These are phyloP conservation scores for Tricholoma sp. DNA, from an alignment of 768 basidiomycete genomes.

Conservation along the genomic window DNA sequence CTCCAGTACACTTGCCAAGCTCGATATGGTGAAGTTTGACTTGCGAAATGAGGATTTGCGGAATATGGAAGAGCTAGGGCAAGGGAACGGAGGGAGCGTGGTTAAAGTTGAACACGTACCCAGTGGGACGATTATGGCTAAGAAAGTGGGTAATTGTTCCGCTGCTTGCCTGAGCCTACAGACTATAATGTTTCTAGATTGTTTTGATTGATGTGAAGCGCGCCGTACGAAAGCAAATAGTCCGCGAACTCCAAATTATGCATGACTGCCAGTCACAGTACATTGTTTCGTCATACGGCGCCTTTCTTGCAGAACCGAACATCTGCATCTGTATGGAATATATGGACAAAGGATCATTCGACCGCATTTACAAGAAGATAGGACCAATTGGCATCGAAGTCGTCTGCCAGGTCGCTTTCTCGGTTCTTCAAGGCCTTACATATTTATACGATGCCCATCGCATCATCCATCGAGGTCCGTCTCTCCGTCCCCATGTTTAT, in stretches of 20 bases:
- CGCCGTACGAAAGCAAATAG: constrained; percentile 91
- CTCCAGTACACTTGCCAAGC: constrained; percentile 75
- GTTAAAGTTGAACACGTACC: constrained; percentile 92
- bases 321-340: constrained; percentile 99
- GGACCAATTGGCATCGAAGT: constrained; percentile 89
- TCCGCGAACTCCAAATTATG: constrained; percentile 98
- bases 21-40: constrained; percentile 79
- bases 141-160: constrained; percentile 64
- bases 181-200: constrained; percentile 46
- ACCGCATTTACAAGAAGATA: constrained; percentile 91
- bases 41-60: constrained; percentile 84
- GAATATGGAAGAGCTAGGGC: constrained; percentile 85
- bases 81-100: constrained; percentile 96
- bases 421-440: constrained; percentile 91
- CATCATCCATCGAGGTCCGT: constrained; percentile 95
- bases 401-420: constrained; percentile 90
- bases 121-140: constrained; percentile 91
- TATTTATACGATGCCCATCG: constrained; percentile 97
- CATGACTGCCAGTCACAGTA: constrained; percentile 89
- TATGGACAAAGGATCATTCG: constrained; percentile 91
- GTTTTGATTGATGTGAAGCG: constrained; percentile 98
- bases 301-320: constrained; percentile 93
- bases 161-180: not conserved
- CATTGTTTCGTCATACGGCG: constrained; percentile 96
- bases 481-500: not conserved